Percentiles rank a stretch among this genome's conserved stretches.
These are phyloP conservation scores for Lactarius psammicola DNA, from an alignment of 768 basidiomycete species.

Conservation along the genomic window DNA sequence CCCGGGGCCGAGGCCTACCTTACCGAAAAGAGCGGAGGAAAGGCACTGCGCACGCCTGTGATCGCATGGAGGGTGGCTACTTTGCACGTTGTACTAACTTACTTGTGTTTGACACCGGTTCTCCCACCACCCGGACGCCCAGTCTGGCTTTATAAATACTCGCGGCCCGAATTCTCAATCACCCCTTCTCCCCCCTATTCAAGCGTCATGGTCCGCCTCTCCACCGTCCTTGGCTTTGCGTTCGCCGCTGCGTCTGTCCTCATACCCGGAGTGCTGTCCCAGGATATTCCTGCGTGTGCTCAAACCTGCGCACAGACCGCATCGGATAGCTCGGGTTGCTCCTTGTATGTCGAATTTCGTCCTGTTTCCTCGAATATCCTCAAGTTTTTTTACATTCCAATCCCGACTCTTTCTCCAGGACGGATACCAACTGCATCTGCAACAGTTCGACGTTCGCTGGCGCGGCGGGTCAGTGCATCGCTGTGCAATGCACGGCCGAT, in stretches of 20 bases:
- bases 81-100: too few species aligned
- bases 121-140: neutral
- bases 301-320: neutral
- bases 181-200: neutral
- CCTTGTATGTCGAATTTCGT: neutral
- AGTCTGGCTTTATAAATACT: neutral
- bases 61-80: too few species aligned
- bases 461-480: neutral
- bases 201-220: slow-evolving; percentile 4
- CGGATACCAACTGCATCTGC: neutral
- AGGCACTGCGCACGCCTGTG: too few species aligned
- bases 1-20: too few species aligned
- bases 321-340: neutral
- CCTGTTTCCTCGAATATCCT: too few species aligned
- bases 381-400: neutral
- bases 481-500: neutral
- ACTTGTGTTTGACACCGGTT: neutral
- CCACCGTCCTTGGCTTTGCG: neutral
- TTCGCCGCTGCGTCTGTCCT: neutral
- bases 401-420: neutral
- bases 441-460: neutral
- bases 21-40: too few species aligned
- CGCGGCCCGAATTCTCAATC: neutral
- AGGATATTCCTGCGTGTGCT: neutral
- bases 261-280: neutral